Percentiles rank a stretch among this genome's conserved stretches.
Evolutionary conservation across 805 yeast species (phyloP).

Genomic region (Schwanniomyces occidentalis): DNA sequence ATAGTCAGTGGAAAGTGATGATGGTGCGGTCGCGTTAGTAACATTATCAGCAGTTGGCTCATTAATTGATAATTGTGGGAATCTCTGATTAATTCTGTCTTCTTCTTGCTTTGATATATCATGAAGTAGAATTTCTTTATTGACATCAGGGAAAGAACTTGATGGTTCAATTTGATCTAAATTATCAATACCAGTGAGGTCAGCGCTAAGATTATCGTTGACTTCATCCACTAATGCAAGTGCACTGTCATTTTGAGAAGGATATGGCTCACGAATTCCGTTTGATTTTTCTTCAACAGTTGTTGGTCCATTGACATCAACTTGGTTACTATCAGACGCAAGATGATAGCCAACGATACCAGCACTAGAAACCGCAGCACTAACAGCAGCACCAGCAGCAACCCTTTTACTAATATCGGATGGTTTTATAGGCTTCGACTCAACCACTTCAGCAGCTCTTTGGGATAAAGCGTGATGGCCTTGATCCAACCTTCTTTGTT

Average conservation of each 20-base stretch:
- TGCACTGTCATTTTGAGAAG: slow-evolving; percentile 3
- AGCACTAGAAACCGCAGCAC: slow-evolving; percentile 11
- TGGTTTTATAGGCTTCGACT: slow-evolving; percentile 2
- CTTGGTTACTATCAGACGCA: background rate
- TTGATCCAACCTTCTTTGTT: slow-evolving; percentile 13
- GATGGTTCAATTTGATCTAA: slow-evolving; percentile 10
- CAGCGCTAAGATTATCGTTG: slow-evolving; percentile 24
- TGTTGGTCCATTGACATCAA: background rate
- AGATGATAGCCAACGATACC: slow-evolving; percentile 7
- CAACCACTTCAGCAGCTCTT: background rate
- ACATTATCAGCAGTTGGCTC: slow-evolving; percentile 14
- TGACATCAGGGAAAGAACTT: background rate
- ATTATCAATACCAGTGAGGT: slow-evolving; percentile 28
- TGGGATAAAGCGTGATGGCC: slow-evolving; percentile 12
- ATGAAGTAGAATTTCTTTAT: background rate
- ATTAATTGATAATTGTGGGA: slow-evolving; percentile 35
- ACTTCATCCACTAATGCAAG: slow-evolving; percentile 27
- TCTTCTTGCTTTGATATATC: slow-evolving; percentile 6
- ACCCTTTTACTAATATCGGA: slow-evolving; percentile 5
- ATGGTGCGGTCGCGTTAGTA: slow-evolving; percentile 33
- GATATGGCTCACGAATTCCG: no score
- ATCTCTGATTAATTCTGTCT: slow-evolving; percentile 21
- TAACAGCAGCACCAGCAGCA: slow-evolving; percentile 20
- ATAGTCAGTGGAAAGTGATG: slow-evolving; percentile 33
- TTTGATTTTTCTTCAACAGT: no score